These are phyloP conservation scores for Knufia petricola DNA, from an alignment of 2,329 filamentous ascomycete species.

Conservation along the genomic window DNA sequence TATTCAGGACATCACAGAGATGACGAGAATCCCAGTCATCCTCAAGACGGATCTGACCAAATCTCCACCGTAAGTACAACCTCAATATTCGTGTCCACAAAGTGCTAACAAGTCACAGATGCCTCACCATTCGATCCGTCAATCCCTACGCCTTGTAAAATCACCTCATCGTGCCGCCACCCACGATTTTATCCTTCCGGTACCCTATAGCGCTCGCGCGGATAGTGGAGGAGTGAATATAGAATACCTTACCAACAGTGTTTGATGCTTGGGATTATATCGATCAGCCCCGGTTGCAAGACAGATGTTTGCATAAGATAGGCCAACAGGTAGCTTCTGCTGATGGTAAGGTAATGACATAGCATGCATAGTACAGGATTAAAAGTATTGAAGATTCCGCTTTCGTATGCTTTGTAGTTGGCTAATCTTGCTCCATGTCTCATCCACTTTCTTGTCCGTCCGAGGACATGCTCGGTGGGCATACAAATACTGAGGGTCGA, in stretches of 20 bases:
- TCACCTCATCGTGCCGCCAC: background rate
- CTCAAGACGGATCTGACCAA: constrained; percentile 96
- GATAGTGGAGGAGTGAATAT: background rate
- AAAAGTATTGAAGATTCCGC: background rate
- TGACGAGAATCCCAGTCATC: constrained; percentile 95
- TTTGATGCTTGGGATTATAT: background rate
- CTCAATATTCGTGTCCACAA: constrained; percentile 3
- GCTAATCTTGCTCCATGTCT: too few relatives aligned
- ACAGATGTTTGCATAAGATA: background rate
- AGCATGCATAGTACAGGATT: background rate
- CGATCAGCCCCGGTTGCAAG: background rate
- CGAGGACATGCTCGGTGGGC: too few relatives aligned
- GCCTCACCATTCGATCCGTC: constrained; percentile 42
- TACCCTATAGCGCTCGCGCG: background rate
- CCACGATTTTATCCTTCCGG: background rate
- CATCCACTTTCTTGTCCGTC: too few relatives aligned
- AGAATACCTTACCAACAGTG: background rate
- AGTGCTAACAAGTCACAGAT: constrained; percentile 30
- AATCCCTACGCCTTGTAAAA: constrained; percentile 41
- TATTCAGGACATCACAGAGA: constrained; percentile 96
- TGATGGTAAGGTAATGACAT: background rate
- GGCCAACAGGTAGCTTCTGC: background rate
- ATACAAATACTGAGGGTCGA: too few relatives aligned
- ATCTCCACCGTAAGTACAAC: constrained; percentile 86
- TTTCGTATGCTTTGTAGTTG: too few relatives aligned